phyloP scores from a whole-genome alignment of 164 flowering plant species.

The Vitis labrusca region DNA sequence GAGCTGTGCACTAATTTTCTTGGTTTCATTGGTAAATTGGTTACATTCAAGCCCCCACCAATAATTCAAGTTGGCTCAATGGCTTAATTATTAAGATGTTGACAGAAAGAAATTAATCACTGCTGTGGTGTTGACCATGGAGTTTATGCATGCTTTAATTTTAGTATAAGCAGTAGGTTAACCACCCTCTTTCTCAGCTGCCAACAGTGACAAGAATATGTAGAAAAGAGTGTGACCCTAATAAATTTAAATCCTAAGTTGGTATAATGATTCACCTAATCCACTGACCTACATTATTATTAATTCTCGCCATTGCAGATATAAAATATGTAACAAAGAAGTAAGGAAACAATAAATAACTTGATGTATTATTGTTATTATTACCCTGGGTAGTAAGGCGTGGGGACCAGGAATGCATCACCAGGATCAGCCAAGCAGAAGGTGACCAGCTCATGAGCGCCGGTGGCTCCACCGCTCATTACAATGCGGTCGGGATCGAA shows the following conservation, averaged over 20 bases:
- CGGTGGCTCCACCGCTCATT: conserved; percentile 95
- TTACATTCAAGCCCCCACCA: not conserved
- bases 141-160: too few species aligned
- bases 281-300: not conserved
- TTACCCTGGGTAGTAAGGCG: conserved; percentile 91
- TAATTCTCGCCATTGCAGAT: not conserved
- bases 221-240: too few species aligned
- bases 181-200: too few species aligned
- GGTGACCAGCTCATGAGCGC: conserved; percentile 73
- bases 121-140: too few species aligned
- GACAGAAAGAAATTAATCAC: too few species aligned
- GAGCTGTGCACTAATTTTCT: not conserved
- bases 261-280: not conserved
- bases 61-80: conserved; percentile 5
- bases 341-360: too few species aligned
- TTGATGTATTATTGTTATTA: not conserved
- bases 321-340: not conserved
- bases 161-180: too few species aligned
- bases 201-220: too few species aligned
- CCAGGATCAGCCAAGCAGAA: conserved; percentile 90
- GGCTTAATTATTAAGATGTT: not conserved
- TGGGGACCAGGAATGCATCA: conserved; percentile 81
- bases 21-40: not conserved
- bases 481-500: conserved; percentile 78
- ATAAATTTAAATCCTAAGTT: too few species aligned